Evolutionary conservation across 495 filamentous ascomycete species (phyloP).

Genomic region (Lasiosphaeria miniovina): DNA sequence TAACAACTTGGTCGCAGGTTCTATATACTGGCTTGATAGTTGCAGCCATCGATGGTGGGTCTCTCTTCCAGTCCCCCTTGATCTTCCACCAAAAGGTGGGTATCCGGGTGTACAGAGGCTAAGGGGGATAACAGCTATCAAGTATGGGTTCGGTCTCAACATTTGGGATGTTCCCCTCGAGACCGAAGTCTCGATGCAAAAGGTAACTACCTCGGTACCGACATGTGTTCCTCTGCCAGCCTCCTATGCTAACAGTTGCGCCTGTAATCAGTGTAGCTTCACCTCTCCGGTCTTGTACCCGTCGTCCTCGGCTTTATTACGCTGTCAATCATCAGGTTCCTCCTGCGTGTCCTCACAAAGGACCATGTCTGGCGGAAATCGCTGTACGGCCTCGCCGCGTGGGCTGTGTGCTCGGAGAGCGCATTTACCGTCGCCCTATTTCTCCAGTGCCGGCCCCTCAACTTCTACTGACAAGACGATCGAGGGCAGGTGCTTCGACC

Average conservation of each 20-base stretch:
- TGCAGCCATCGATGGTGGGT: slow-evolving; percentile 1
- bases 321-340: slow-evolving; percentile 9
- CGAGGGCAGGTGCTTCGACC: slow-evolving; percentile 5
- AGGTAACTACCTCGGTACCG: not conserved
- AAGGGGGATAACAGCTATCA: not conserved
- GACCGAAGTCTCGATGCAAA: slow-evolving; percentile 10
- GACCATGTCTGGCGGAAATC: slow-evolving; percentile 8
- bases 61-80: not conserved
- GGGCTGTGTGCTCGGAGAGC: slow-evolving; percentile 1
- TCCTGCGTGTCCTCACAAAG: not conserved
- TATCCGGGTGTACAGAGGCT: not conserved
- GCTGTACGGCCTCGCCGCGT: slow-evolving; percentile 4
- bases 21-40: slow-evolving; percentile 5
- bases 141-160: slow-evolving; percentile 7
- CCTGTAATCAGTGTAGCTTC: slow-evolving; percentile 6
- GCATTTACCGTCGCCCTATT: slow-evolving; percentile 13
- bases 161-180: slow-evolving; percentile 5
- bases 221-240: not conserved
- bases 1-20: not conserved
- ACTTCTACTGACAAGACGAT: slow-evolving; percentile 12
- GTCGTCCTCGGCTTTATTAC: slow-evolving; percentile 4
- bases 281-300: slow-evolving; percentile 9
- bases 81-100: too few species aligned
- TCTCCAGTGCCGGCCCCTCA: slow-evolving; percentile 8
- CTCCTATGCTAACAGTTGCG: not conserved